Percentiles rank a stretch among this genome's conserved stretches.
These are phyloP conservation scores for Barnettozyma sp. DNA, from an alignment of 805 yeast species.

Conservation along the genomic window DNA sequence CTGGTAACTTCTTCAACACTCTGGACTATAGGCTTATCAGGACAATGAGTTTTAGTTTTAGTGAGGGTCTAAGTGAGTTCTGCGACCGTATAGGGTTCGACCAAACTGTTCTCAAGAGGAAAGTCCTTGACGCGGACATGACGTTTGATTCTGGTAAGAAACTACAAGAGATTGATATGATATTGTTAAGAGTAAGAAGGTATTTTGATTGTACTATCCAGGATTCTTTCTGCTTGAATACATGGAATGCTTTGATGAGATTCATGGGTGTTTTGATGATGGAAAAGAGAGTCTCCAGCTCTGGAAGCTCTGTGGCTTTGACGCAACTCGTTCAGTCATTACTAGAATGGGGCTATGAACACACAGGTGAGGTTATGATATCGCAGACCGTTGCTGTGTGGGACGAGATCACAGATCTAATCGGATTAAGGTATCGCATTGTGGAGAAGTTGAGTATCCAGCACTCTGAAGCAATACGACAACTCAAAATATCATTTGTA, in stretches of 20 bases:
- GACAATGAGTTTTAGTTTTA: background rate
- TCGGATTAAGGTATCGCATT: constrained; percentile 6
- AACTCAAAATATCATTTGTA: constrained; percentile 3
- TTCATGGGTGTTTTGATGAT: constrained; percentile 10
- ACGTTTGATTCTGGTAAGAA: constrained; percentile 4
- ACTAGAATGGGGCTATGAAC: constrained; percentile 8
- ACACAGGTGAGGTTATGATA: background rate
- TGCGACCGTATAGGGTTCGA: constrained; percentile 8
- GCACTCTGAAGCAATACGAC: background rate
- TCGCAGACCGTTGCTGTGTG: constrained; percentile 5
- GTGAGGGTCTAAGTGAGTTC: constrained; percentile 5
- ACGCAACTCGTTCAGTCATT: constrained; percentile 1
- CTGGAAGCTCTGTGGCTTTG: background rate
- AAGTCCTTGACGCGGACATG: constrained; percentile 2
- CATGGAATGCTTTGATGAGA: constrained; percentile 4
- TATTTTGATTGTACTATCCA: constrained; percentile 1
- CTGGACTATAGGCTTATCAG: background rate
- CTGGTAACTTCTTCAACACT: constrained; percentile 12
- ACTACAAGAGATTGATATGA: constrained; percentile 5
- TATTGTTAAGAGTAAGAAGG: constrained; percentile 6
- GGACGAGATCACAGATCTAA: constrained; percentile 3
- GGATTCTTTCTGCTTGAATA: background rate
- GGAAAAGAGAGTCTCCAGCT: constrained; percentile 8
- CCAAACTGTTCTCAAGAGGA: background rate
- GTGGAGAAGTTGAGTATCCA: constrained; percentile 7